Percentiles rank a stretch among this genome's conserved stretches.
phyloP scores from a whole-genome alignment of 768 basidiomycete genomes.

The Boletus tomentosulus region DNA sequence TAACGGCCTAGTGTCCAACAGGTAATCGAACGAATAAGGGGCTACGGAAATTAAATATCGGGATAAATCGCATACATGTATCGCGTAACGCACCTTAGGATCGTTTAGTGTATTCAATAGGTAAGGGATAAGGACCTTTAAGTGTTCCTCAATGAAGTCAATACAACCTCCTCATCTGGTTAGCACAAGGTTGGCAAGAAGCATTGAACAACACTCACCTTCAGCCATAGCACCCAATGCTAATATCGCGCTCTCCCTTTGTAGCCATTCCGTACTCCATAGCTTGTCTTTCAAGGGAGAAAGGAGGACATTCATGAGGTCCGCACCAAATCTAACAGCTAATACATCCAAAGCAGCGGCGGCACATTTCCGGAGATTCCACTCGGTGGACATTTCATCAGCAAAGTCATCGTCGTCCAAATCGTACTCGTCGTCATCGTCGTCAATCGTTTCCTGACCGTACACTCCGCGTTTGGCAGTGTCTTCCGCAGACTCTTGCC shows the following conservation, averaged over 20 bases:
- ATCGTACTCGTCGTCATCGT: slow-evolving; percentile 85
- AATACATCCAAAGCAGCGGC: slow-evolving; percentile 97
- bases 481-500: slow-evolving; percentile 35
- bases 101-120: slow-evolving; percentile 87
- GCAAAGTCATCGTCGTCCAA: slow-evolving; percentile 84
- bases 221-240: slow-evolving; percentile 98
- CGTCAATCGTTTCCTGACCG: slow-evolving; percentile 77
- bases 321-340: slow-evolving; percentile 87
- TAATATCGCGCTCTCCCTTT: slow-evolving; percentile 92
- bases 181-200: background rate
- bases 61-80: background rate
- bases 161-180: slow-evolving; percentile 71
- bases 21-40: slow-evolving; percentile 95
- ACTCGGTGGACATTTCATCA: slow-evolving; percentile 95
- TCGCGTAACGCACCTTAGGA: slow-evolving; percentile 61
- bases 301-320: slow-evolving; percentile 83
- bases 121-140: slow-evolving; percentile 91
- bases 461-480: slow-evolving; percentile 52
- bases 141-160: slow-evolving; percentile 89
- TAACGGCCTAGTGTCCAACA: slow-evolving; percentile 99
- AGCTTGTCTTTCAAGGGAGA: slow-evolving; percentile 90
- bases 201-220: slow-evolving; percentile 47
- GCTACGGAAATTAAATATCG: slow-evolving; percentile 43
- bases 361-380: slow-evolving; percentile 98
- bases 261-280: slow-evolving; percentile 90